phyloP scores from a whole-genome alignment of 106 monocot genomes.

The Dendrobium officinale region DNA sequence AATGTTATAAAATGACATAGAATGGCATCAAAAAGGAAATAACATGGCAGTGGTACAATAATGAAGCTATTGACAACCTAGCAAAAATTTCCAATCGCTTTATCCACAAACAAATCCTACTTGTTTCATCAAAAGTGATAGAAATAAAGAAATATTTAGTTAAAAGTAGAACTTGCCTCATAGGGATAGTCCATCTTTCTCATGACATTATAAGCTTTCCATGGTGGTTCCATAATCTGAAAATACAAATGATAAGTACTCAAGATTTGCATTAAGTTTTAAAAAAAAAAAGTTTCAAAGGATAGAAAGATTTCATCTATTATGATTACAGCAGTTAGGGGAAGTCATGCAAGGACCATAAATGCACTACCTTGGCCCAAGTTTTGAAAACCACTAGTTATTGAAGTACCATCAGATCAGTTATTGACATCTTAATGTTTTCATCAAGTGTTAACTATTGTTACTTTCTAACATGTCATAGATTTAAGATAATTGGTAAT shows the following conservation, averaged over 20 bases:
- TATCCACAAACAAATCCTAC: neutral
- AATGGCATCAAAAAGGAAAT: neutral
- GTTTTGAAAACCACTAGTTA: neutral
- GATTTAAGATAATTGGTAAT: neutral
- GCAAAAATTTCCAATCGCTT: neutral
- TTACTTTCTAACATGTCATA: neutral
- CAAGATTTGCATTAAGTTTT: neutral
- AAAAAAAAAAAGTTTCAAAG: neutral
- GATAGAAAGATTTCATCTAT: neutral
- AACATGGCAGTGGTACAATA: neutral
- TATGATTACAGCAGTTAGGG: neutral
- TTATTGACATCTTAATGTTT: neutral
- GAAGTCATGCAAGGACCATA: neutral
- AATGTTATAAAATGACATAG: neutral
- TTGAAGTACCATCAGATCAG: neutral
- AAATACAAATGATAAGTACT: constrained; percentile 4
- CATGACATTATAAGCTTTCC: constrained; percentile 83
- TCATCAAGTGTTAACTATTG: neutral
- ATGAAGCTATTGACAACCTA: neutral
- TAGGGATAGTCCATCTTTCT: constrained; percentile 85
- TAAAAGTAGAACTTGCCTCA: constrained; percentile 43
- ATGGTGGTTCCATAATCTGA: constrained; percentile 93
- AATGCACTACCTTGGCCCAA: neutral
- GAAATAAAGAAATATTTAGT: neutral
- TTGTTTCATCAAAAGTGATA: neutral